Evolutionary conservation across 768 basidiomycete genomes (phyloP), one percentile per base, ranked within the genome.

Genomic region (Psilocybe cyanescens): DNA sequence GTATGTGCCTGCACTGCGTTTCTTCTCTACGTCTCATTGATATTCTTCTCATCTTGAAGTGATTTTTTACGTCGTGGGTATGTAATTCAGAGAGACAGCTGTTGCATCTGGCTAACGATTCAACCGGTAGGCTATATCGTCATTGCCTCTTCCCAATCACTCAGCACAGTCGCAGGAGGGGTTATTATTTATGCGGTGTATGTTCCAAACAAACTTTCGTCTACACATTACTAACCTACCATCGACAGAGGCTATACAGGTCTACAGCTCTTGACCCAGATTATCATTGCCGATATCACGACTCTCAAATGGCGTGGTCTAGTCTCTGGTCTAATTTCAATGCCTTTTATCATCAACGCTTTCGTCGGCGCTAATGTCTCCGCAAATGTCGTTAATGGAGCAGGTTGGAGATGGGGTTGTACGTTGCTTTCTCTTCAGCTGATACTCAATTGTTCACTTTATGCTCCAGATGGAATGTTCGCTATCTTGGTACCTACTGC

Each of bases 361-460:
- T 88, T 87, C 67, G 75, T 89, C 59, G 86, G 86, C n/a, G 76
- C 84, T n/a, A 86, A 85, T 66, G 81, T 89, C 51, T 78, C 84
- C n/a, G 68, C 84, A 6, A 74, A 74, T 61, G 74, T 83, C 37
- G 58, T 81, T 45, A 63, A 67, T 11, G 67, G 71, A 29, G 73
- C 76, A 24, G 83, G 84, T 6, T 90, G 88, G 88, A 73, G 88
- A 71, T 89, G 88, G 88, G 88, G 88, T 33, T 90, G 85, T 86
- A 68, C 49, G 86, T 82, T 17, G 2, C 39, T 4, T 14, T 19
- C n/a, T 3, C 39, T 31, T 35, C 14, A 9, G 16, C 6, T 45
- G 35, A 8, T 31, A 52, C 62, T 46, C 11, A 49, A 48, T 28
- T 39, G 29, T 24, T 28, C 46, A 29, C 59, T 52, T 54, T 5